These are phyloP conservation scores for Sorghum bicolor DNA, from an alignment of 176 grass and related monocot genomes.

Conservation along the genomic window DNA sequence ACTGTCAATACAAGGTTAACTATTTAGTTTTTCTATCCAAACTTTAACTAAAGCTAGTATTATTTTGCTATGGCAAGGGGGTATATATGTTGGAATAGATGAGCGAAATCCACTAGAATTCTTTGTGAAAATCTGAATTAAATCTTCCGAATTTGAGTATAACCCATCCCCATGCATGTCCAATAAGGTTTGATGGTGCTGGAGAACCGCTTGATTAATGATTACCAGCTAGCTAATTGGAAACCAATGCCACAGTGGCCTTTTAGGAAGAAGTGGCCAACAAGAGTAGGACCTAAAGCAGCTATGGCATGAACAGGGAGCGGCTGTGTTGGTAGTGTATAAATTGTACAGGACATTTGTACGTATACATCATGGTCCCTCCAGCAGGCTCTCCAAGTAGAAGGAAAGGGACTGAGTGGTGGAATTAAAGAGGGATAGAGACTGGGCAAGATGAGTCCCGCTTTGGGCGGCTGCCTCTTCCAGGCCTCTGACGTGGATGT, in stretches of 20 bases:
- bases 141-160: not conserved
- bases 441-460: constrained; percentile 25
- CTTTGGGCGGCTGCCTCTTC: constrained; percentile 42
- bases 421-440: constrained; percentile 41
- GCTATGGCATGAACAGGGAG: not conserved
- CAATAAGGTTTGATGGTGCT: not conserved
- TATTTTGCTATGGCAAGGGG: not conserved
- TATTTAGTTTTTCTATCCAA: not conserved
- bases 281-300: constrained; percentile 10
- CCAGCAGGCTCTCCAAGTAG: not conserved
- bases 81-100: not conserved
- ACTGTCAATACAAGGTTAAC: not conserved
- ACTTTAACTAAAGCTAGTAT: not conserved
- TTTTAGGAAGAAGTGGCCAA: constrained; percentile 24
- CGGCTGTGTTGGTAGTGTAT: not conserved
- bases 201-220: not conserved
- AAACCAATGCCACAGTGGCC: not conserved
- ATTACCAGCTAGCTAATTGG: not conserved
- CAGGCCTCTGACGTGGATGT: constrained; percentile 18
- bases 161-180: not conserved
- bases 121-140: not conserved
- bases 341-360: not conserved
- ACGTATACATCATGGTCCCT: not conserved
- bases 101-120: not conserved
- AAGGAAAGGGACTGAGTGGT: constrained; percentile 21